Evolutionary conservation across 2,329 filamentous ascomycete species (phyloP).

Genomic region (Colletotrichum filicis): DNA sequence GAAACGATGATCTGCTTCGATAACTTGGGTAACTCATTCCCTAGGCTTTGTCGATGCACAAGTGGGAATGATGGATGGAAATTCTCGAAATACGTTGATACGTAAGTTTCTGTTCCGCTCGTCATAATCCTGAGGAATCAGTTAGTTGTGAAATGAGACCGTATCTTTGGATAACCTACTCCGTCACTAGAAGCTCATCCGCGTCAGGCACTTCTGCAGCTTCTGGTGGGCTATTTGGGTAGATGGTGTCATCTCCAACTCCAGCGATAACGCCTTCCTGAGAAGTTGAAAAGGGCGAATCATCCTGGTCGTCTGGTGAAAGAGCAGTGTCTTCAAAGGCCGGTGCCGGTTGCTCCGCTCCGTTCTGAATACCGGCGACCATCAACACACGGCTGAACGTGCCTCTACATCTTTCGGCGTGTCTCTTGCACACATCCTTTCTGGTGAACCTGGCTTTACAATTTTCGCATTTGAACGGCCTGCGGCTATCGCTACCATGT

Average conservation of each 20-base stretch:
- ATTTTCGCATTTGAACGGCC: conserved; percentile 36
- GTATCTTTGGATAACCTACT: not conserved
- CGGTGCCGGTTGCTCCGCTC: not conserved
- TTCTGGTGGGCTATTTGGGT: not conserved
- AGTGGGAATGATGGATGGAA: conserved; percentile 40
- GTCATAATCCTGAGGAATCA: not conserved
- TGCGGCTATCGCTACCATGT: conserved; percentile 36
- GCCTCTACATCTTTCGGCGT: conserved; percentile 33
- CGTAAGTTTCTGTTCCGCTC: conserved; percentile 9
- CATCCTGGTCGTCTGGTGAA: not conserved
- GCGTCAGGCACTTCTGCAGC: not conserved
- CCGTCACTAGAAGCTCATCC: not conserved
- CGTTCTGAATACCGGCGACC: not conserved
- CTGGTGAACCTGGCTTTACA: conserved; percentile 37
- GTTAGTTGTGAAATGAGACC: not conserved
- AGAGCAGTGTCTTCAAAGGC: not conserved
- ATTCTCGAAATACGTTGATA: conserved; percentile 38
- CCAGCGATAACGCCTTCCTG: not conserved
- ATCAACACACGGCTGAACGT: conserved; percentile 1
- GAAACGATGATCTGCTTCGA: conserved; percentile 35
- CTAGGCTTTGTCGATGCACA: conserved; percentile 36
- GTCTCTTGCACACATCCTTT: conserved; percentile 38
- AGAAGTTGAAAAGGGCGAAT: not conserved
- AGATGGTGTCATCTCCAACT: not conserved
- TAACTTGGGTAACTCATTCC: conserved; percentile 12